These are phyloP conservation scores for Arxiozyma telluris DNA, from an alignment of 1,139 yeast species.

Conservation along the genomic window DNA sequence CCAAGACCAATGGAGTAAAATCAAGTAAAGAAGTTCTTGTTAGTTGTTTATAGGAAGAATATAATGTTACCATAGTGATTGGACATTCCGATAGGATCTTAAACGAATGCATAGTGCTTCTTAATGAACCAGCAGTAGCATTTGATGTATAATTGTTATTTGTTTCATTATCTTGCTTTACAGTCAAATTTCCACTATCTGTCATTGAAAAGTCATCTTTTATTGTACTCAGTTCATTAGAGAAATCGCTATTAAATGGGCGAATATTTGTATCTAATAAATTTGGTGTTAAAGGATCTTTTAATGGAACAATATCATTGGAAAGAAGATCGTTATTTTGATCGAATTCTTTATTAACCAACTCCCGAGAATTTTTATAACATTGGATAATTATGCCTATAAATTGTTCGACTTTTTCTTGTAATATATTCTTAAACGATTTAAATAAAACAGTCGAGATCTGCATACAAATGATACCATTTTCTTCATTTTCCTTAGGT, in stretches of 20 bases:
- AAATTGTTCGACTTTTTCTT: slow-evolving; percentile 71
- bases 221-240: neutral
- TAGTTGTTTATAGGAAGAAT: slow-evolving; percentile 74
- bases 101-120: slow-evolving; percentile 66
- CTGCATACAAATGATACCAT: slow-evolving; percentile 87
- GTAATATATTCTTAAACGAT: slow-evolving; percentile 61
- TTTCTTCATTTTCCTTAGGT: slow-evolving; percentile 82
- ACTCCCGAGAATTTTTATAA: slow-evolving; percentile 70
- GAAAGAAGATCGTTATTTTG: slow-evolving; percentile 14
- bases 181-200: slow-evolving; percentile 6
- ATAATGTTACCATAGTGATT: slow-evolving; percentile 85
- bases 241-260: neutral
- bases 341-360: slow-evolving; percentile 59
- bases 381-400: slow-evolving; percentile 67
- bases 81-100: slow-evolving; percentile 95
- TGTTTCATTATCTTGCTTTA: neutral
- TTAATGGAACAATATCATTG: slow-evolving; percentile 8
- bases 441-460: slow-evolving; percentile 83
- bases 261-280: slow-evolving; percentile 7
- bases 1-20: slow-evolving; percentile 76
- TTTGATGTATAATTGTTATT: neutral
- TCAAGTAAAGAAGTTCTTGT: slow-evolving; percentile 63
- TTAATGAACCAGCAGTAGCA: slow-evolving; percentile 13
- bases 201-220: neutral
- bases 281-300: slow-evolving; percentile 4